Percentiles rank a stretch among this genome's conserved stretches.
phyloP scores from a whole-genome alignment of 495 filamentous ascomycete genomes.

The Ramalina intermedia region DNA sequence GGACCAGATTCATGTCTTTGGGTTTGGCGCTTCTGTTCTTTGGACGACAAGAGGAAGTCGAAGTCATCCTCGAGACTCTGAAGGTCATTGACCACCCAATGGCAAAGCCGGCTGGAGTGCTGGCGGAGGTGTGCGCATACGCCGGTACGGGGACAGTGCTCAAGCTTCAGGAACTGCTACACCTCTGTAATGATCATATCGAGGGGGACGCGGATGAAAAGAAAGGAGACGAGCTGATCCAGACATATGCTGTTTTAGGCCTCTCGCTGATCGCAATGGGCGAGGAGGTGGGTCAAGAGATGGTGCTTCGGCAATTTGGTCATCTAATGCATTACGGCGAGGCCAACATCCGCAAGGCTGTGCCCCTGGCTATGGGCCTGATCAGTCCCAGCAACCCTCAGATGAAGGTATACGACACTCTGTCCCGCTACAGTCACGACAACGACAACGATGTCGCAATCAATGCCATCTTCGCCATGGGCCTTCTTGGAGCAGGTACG shows the following conservation, averaged over 20 bases:
- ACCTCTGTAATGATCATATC: constrained; percentile 94
- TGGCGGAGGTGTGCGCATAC: constrained; percentile 94
- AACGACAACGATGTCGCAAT: constrained; percentile 98
- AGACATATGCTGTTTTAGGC: constrained; percentile 91
- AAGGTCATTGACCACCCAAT: constrained; percentile 94
- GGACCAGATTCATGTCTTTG: constrained; percentile 90
- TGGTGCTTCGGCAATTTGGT: constrained; percentile 93
- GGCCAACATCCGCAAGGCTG: constrained; percentile 87
- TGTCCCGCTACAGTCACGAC: constrained; percentile 97
- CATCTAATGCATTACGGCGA: constrained; percentile 99
- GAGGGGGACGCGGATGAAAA: constrained; percentile 81
- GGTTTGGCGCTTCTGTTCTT: constrained; percentile 91
- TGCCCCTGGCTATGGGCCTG: constrained; percentile 94
- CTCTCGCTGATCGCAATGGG: constrained; percentile 94
- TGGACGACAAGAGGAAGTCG: constrained; percentile 91
- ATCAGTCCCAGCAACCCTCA: constrained; percentile 95
- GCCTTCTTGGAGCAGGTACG: constrained; percentile 86
- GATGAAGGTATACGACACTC: constrained; percentile 98
- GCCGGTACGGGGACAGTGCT: constrained; percentile 92
- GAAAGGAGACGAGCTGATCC: constrained; percentile 84
- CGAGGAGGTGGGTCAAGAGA: constrained; percentile 95
- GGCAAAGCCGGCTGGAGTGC: constrained; percentile 74
- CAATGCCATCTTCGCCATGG: constrained; percentile 99
- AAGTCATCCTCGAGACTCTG: constrained; percentile 84
- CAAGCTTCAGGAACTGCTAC: constrained; percentile 89